Base-by-base conservation (phyloP, 805 yeast species). In the Ogataea trehalophila region DNA sequence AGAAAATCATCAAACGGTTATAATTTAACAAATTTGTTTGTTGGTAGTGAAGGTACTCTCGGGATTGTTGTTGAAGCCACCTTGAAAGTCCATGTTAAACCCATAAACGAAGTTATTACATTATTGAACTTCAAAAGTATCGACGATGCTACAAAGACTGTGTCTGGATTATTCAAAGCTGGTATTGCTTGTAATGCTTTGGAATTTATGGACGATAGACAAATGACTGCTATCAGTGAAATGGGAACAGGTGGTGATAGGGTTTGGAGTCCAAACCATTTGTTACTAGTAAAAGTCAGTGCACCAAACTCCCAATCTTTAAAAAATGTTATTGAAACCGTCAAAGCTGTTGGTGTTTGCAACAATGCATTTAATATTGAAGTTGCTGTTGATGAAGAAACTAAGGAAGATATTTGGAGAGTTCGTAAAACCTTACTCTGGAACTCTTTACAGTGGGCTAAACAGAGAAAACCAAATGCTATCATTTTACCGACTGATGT, bases 41-140 rank as follows among this genome's bases (percentile, higher is more conserved):
- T 83, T 44, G 94, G 95, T 0, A 74, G 85, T 39, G 94, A 87
- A 57, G 94, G 95, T 7, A 86, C 95, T 0, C 64, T 87, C 46
- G 95, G 94, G 2, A 74, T 87, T 16, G 80, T 86, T 31, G 86
- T 90, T 2, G 91, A 86, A 56, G 87, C 87, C 2, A 85, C 92
- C 0, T 69, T 86, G 42, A 83, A 80, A 57, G 67, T 86, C 41
- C 81, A 83, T 53, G 85, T 81, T 16, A 76, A 74, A 49, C 92
- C 92, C 1, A 68, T 71, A 55, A 59, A 72, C 36, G 92, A 87
- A 59, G 76, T 79, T 45, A 87, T 88, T 29, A 81, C 85, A 5
- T 76, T 87, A 39, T 80, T 85, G 20, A 71, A 85, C 35, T 88
- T 88, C 63, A 80, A 85, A 5, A 69, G 77, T 17, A 77, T 88